Evolutionary conservation across 176 grass and related monocot species (phyloP).

Genomic region (Carex cristatella): DNA sequence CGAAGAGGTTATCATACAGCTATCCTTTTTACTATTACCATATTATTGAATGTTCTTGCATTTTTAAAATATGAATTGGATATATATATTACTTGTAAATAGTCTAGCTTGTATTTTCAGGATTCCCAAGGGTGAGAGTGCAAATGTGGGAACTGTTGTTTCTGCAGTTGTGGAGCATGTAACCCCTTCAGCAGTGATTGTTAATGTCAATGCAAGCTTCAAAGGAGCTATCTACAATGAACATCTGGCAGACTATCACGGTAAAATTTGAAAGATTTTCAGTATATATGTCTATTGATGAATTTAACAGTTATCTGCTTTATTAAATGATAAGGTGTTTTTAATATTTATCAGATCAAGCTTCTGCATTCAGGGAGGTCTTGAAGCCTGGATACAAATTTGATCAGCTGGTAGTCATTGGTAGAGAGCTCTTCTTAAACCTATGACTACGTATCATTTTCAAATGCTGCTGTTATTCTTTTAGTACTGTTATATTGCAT

Average conservation of each 20-base stretch:
- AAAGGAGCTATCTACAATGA: slow-evolving; percentile 74
- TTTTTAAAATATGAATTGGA: background rate
- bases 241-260: slow-evolving; percentile 74
- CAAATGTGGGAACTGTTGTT: slow-evolving; percentile 64
- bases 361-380: slow-evolving; percentile 57
- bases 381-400: slow-evolving; percentile 89
- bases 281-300: background rate
- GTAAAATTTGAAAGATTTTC: slow-evolving; percentile 27
- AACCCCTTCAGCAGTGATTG: slow-evolving; percentile 66
- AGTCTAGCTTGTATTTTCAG: slow-evolving; percentile 12
- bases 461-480: background rate
- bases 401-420: slow-evolving; percentile 71
- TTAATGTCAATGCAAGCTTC: slow-evolving; percentile 61
- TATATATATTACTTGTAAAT: background rate
- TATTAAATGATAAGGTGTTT: background rate
- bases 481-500: background rate
- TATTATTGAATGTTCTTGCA: slow-evolving; percentile 20
- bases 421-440: slow-evolving; percentile 36
- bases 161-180: slow-evolving; percentile 81
- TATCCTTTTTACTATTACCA: background rate
- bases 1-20: slow-evolving; percentile 56
- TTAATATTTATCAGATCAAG: slow-evolving; percentile 58
- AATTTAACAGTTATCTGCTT: background rate
- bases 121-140: slow-evolving; percentile 31
- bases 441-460: background rate